Evolutionary conservation across 73 alveolate genomes (phyloP).

Genomic region (Strombidium stylifer): DNA sequence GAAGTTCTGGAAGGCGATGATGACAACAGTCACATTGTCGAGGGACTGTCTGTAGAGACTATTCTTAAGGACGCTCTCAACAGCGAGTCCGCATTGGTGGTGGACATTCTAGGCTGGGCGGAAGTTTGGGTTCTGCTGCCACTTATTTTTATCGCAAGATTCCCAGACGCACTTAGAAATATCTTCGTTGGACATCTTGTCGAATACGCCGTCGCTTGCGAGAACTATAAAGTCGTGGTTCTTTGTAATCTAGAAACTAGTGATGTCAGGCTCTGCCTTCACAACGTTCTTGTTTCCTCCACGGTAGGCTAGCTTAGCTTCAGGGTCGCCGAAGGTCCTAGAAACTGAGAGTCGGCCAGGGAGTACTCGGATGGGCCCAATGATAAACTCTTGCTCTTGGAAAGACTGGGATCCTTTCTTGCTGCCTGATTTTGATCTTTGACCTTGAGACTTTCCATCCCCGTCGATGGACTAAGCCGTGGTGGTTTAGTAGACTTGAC

Average conservation of each 20-base stretch:
- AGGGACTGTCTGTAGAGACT: slow-evolving; percentile 42
- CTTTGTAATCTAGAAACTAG: slow-evolving; percentile 40
- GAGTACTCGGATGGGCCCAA: slow-evolving; percentile 77
- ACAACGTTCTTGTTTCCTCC: slow-evolving; percentile 89
- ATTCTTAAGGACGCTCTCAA: slow-evolving; percentile 38
- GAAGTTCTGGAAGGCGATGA: slow-evolving; percentile 47
- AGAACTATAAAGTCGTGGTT: slow-evolving; percentile 39
- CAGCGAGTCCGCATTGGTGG: slow-evolving; percentile 16
- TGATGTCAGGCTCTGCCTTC: slow-evolving; percentile 84
- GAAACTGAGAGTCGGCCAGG: slow-evolving; percentile 88
- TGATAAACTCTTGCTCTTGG: too few species aligned
- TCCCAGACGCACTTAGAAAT: slow-evolving; percentile 21
- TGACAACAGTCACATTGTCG: slow-evolving; percentile 61
- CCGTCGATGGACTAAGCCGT: neutral
- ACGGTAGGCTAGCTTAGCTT: slow-evolving; percentile 73
- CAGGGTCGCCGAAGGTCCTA: slow-evolving; percentile 84
- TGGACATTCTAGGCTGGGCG: neutral
- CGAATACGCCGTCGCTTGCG: slow-evolving; percentile 44
- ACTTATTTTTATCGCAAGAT: neutral
- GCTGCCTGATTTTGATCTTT: too few species aligned
- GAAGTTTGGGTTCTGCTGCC: neutral
- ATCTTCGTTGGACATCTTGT: slow-evolving; percentile 23
- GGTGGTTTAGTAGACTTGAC: slow-evolving; percentile 61
- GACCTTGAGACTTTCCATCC: neutral
- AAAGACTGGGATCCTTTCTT: too few species aligned